phyloP scores from a whole-genome alignment of 2,329 filamentous ascomycete genomes.

The Cytospora paraplurivora region DNA sequence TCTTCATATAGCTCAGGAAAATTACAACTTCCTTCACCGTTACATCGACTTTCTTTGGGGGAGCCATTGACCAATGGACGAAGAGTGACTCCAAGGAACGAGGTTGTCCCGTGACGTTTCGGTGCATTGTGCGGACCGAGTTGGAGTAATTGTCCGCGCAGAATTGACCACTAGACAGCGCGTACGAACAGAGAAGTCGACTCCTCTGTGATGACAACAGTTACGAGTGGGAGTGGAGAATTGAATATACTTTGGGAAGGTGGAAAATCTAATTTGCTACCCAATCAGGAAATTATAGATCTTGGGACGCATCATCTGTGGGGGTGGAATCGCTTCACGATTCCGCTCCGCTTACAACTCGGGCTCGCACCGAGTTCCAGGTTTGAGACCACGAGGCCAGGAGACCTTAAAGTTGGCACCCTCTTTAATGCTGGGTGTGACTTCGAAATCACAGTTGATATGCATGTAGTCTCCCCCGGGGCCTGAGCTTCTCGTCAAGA shows the following conservation, averaged over 20 bases:
- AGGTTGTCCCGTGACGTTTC: conserved; percentile 6
- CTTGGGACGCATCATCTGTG: not conserved
- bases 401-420: not conserved
- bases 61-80: conserved; percentile 16
- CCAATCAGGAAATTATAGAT: too few relatives aligned
- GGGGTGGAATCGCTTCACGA: not conserved
- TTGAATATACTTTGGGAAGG: not conserved
- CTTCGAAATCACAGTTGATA: not conserved
- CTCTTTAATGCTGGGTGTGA: not conserved
- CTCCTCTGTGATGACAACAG: not conserved
- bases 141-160: conserved; percentile 7
- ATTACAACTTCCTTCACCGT: not conserved
- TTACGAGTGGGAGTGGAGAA: not conserved
- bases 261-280: not conserved
- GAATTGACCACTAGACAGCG: not conserved
- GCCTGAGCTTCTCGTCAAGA: too few relatives aligned
- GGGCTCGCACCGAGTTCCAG: not conserved
- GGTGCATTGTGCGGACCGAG: conserved; percentile 28
- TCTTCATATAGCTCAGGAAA: not conserved
- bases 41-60: not conserved
- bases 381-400: not conserved
- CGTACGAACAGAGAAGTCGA: not conserved
- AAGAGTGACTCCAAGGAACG: not conserved
- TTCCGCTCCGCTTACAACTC: not conserved
- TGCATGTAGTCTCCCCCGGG: not conserved